phyloP scores from a whole-genome alignment of 164 flowering plant genomes.

The Tetrastigma voinierianum region DNA sequence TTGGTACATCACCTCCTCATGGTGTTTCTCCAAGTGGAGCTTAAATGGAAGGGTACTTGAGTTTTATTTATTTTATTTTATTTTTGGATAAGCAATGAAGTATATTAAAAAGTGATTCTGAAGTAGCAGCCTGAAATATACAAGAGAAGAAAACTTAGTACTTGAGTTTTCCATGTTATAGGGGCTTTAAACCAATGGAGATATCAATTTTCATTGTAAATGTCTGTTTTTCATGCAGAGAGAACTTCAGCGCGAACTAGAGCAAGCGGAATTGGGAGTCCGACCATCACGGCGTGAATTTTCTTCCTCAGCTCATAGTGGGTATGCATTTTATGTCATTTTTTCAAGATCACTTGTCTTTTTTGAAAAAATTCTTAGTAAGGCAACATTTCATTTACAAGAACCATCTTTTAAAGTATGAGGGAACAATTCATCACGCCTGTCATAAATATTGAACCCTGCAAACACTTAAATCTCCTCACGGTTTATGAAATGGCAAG shows the following conservation, averaged over 20 bases:
- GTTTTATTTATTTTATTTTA: too few relatives aligned
- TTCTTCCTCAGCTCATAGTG: constrained; percentile 55
- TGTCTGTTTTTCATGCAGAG: constrained; percentile 44
- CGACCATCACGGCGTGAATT: constrained; percentile 72
- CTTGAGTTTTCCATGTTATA: background rate
- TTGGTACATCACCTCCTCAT: too few relatives aligned
- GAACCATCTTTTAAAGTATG: too few relatives aligned
- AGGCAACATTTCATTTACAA: background rate
- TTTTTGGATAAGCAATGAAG: too few relatives aligned
- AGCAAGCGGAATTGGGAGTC: constrained; percentile 82
- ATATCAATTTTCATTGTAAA: background rate
- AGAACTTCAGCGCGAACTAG: constrained; percentile 85
- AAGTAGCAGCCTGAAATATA: too few relatives aligned
- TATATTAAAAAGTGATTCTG: too few relatives aligned
- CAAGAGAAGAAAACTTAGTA: too few relatives aligned
- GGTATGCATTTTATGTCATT: constrained; percentile 31
- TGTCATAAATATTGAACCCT: too few relatives aligned
- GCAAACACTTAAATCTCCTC: too few relatives aligned
- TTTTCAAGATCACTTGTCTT: background rate
- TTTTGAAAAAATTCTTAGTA: background rate
- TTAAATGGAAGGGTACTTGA: background rate
- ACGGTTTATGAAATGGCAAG: too few relatives aligned
- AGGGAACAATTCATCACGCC: too few relatives aligned
- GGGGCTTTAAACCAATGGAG: background rate
- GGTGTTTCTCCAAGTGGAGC: background rate